Evolutionary conservation across 345 rosid species (phyloP).

Genomic region (Murraya koenigii): DNA sequence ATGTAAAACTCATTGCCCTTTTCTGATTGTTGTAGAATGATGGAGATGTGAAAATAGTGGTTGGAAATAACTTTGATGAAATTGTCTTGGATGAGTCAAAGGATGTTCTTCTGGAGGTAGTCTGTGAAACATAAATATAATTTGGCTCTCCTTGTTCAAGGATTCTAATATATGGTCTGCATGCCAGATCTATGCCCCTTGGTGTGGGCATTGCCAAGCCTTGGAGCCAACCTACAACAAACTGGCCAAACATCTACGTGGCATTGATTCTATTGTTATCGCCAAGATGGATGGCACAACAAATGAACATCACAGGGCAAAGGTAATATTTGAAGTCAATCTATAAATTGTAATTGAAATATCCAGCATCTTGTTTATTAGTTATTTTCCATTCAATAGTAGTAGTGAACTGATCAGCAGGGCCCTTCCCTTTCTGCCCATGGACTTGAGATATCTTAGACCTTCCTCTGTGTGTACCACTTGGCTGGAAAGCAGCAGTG

Average conservation of each 20-base stretch:
- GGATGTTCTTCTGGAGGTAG: conserved; percentile 93
- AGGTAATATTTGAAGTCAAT: conserved; percentile 47
- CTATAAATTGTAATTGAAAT: background rate
- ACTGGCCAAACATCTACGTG: conserved; percentile 81
- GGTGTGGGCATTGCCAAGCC: conserved; percentile 99
- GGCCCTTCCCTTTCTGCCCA: background rate
- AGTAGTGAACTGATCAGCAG: background rate
- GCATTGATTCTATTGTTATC: conserved; percentile 77
- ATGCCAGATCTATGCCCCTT: conserved; percentile 87
- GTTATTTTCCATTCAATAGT: background rate
- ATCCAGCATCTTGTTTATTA: background rate
- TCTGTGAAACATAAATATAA: background rate
- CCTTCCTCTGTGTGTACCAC: background rate
- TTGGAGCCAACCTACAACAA: conserved; percentile 91
- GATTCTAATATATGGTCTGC: conserved; percentile 7
- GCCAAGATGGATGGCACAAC: conserved; percentile 99
- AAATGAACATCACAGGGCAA: conserved; percentile 96
- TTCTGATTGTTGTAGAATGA: conserved; percentile 56
- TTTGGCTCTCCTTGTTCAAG: background rate
- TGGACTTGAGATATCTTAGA: background rate
- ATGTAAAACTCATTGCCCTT: conserved; percentile 14
- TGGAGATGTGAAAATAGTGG: conserved; percentile 94
- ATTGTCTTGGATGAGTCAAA: conserved; percentile 91
- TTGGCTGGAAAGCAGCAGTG: background rate
- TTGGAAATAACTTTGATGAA: conserved; percentile 88